Evolutionary conservation across 2,329 filamentous ascomycete species (phyloP), one percentile per base, ranked within the genome.

Genomic region (Geosmithia putterillii): DNA sequence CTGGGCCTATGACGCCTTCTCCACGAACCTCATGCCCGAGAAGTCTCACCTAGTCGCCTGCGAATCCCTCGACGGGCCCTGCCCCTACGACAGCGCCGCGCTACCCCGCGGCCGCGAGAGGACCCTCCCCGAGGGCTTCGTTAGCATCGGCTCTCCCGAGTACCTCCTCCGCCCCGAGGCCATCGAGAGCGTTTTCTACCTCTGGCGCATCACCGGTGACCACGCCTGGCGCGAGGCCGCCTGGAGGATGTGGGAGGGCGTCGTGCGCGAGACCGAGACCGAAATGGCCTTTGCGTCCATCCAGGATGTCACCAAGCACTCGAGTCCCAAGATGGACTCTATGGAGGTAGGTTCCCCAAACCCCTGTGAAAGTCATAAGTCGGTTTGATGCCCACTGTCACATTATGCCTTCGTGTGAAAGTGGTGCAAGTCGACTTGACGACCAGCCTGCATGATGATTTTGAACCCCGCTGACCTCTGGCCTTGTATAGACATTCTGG

Each of bases 401-500:
- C n/a, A n/a, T n/a, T n/a, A n/a, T n/a, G n/a, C n/a, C n/a, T n/a
- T n/a, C n/a, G n/a, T n/a, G n/a, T n/a, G n/a, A n/a, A n/a, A n/a
- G n/a, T n/a, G n/a, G n/a, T n/a, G n/a, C n/a, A n/a, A n/a, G n/a
- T n/a, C n/a, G n/a, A n/a, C n/a, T n/a, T n/a, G n/a, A n/a, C n/a
- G n/a, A n/a, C n/a, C n/a, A n/a, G n/a, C n/a, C n/a, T n/a, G n/a
- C n/a, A n/a, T n/a, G n/a, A n/a, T n/a, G n/a, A n/a, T n/a, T n/a
- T n/a, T n/a, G n/a, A 34, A 34, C 51, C 56, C 19, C 41, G 2
- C 10, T 42, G 15, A 40, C 15, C 21, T 15, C n/a, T 40, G 62
- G 43, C 43, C 18, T 25, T 28, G 14, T 36, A 18, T 40, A 70
- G 66, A 72, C 69, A 43, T 86, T 86, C 55, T 88, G 83, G 80